Conservation (phyloP, 805 yeast genomes). For the Schwanniomyces vanrijiae region DNA sequence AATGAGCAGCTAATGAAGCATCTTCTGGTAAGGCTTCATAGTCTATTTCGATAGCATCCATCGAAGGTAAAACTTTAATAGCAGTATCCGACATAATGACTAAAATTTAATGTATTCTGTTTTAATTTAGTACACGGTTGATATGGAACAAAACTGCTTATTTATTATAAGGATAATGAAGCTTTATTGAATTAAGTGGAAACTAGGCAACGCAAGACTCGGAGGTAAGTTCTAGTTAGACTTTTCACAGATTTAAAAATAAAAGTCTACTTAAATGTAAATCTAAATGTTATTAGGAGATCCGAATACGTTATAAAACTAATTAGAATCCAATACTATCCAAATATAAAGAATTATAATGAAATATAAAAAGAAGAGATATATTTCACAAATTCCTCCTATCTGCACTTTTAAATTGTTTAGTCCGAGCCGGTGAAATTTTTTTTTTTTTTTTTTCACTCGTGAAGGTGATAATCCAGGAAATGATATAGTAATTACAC, state of each 20-base stretch:
- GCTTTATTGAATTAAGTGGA: neutral
- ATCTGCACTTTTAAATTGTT: neutral
- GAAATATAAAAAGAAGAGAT: neutral
- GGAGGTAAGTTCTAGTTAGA: neutral
- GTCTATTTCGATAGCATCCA: conserved; percentile 61
- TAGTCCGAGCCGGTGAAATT: conserved; percentile 3
- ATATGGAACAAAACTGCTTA: neutral
- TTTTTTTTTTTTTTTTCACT: neutral
- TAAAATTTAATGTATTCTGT: neutral
- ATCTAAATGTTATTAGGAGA: neutral
- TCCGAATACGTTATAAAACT: neutral
- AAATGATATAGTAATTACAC: neutral
- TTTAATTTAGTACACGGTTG: neutral
- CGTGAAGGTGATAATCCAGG: neutral
- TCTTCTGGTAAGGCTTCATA: conserved; percentile 90
- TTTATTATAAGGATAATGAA: too few relatives aligned
- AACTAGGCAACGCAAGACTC: neutral
- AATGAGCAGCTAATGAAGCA: conserved; percentile 79
- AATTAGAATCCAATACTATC: neutral
- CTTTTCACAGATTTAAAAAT: neutral
- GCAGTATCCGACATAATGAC: neutral
- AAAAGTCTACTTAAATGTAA: neutral
- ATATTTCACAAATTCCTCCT: neutral
- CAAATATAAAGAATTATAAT: too few relatives aligned
- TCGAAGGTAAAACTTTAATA: conserved; percentile 17